Evolutionary conservation across 208 protist genomes (phyloP).

Genomic region (Acanthamoeba divionensis): DNA sequence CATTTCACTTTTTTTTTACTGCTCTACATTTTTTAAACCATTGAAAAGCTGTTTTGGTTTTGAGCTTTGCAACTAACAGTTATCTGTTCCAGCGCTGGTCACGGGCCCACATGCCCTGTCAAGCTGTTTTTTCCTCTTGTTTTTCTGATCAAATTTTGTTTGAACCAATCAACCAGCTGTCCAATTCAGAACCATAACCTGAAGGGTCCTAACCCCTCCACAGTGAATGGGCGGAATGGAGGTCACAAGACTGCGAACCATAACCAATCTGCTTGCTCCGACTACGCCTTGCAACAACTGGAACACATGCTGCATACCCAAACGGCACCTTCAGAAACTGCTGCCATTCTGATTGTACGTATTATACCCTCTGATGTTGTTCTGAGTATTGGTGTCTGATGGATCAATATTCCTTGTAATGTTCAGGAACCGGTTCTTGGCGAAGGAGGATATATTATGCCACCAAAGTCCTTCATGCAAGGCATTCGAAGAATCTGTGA

Average conservation of each 20-base stretch:
- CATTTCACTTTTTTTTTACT: no score
- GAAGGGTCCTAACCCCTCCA: no score
- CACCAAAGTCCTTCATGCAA: conserved; percentile 34
- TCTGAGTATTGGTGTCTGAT: no score
- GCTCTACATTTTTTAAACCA: no score
- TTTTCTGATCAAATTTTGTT: neutral
- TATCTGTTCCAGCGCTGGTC: no score
- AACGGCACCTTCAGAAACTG: conserved; percentile 57
- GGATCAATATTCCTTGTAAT: neutral
- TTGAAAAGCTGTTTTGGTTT: no score
- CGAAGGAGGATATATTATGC: conserved; percentile 41
- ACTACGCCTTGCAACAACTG: conserved; percentile 51
- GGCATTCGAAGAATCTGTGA: conserved; percentile 21
- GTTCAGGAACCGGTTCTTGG: conserved; percentile 64
- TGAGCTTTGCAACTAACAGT: no score
- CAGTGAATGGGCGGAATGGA: no score
- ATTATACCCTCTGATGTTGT: no score
- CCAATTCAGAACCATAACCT: no score
- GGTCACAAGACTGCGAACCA: neutral
- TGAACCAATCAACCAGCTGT: no score
- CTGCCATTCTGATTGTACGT: conserved; percentile 58
- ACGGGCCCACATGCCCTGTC: no score
- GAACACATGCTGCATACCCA: conserved; percentile 67
- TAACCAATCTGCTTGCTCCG: neutral
- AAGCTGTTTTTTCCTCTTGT: neutral